A percentile compares a stretch with the other conserved stretches of the same genome.
phyloP scores from a whole-genome alignment of 177 flowering plant species.

The Vitis hybrid region DNA sequence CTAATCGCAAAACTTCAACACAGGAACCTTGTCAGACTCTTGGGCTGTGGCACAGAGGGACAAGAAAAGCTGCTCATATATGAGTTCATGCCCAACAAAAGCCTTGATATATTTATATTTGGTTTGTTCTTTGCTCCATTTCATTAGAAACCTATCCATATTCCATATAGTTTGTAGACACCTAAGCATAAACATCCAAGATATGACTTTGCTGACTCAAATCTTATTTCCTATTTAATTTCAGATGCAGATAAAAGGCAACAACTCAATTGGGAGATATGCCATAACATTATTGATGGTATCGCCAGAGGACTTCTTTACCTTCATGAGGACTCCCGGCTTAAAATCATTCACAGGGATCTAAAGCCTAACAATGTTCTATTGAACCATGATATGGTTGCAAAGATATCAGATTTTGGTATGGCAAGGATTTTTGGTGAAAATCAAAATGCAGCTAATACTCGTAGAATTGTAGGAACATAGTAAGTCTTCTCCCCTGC shows the following conservation, averaged over 20 bases:
- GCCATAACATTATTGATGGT: neutral
- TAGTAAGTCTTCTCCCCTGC: constrained; percentile 28
- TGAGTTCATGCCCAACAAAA: neutral
- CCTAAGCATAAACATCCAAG: neutral
- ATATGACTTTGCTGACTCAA: neutral
- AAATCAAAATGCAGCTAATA: constrained; percentile 30
- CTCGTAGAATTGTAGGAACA: constrained; percentile 40
- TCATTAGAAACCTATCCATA: neutral
- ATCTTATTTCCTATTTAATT: neutral
- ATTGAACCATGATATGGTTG: too few species aligned
- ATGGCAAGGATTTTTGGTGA: constrained; percentile 47
- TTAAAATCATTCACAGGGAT: too few species aligned
- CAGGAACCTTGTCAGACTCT: too few species aligned
- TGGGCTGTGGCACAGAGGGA: neutral
- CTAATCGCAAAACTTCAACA: too few species aligned
- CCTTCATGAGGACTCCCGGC: neutral
- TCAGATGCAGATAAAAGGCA: neutral
- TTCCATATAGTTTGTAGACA: neutral
- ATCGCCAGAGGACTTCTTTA: neutral
- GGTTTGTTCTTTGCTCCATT: neutral
- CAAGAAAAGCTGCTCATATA: neutral
- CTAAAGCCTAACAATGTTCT: too few species aligned
- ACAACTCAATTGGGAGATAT: neutral
- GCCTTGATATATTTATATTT: too few species aligned
- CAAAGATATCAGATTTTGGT: constrained; percentile 16